Evolutionary conservation across 768 basidiomycete species (phyloP).

Genomic region (Psilocybe tampanensis): DNA sequence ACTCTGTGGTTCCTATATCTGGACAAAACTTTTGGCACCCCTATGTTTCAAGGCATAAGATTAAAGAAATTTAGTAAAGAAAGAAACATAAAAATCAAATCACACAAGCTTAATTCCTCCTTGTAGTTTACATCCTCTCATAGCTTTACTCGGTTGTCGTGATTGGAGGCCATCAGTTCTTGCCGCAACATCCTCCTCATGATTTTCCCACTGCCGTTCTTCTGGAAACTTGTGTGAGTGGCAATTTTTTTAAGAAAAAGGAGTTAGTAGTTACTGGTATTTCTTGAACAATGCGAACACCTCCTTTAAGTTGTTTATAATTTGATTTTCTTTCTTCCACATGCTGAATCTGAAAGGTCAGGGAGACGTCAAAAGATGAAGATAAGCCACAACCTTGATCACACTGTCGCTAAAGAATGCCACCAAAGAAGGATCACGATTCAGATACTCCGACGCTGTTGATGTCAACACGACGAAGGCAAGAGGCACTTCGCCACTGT

Average conservation of each 20-base stretch:
- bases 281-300: conserved; percentile 37
- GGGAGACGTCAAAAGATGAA: background rate
- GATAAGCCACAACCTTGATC: conserved; percentile 35
- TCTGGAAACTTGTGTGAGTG: conserved; percentile 26
- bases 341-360: conserved; percentile 32
- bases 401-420: conserved; percentile 41
- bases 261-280: conserved; percentile 29
- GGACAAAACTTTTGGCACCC: background rate
- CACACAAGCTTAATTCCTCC: background rate
- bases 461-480: conserved; percentile 60
- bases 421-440: conserved; percentile 24
- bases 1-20: background rate
- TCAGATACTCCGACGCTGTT: conserved; percentile 34
- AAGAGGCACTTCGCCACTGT: conserved; percentile 63
- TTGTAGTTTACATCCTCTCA: background rate
- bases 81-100: background rate
- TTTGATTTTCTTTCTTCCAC: conserved; percentile 48
- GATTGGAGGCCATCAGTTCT: conserved; percentile 13
- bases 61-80: too few relatives aligned
- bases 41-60: background rate
- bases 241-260: background rate
- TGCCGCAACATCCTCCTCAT: conserved; percentile 45
- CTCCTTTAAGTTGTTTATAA: conserved; percentile 54
- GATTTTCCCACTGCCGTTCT: conserved; percentile 60
- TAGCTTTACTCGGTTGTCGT: conserved; percentile 3